Percentiles rank a stretch among this genome's conserved stretches.
Evolutionary conservation across 495 filamentous ascomycete genomes (phyloP).

Genomic region (Cetradonia linearis): DNA sequence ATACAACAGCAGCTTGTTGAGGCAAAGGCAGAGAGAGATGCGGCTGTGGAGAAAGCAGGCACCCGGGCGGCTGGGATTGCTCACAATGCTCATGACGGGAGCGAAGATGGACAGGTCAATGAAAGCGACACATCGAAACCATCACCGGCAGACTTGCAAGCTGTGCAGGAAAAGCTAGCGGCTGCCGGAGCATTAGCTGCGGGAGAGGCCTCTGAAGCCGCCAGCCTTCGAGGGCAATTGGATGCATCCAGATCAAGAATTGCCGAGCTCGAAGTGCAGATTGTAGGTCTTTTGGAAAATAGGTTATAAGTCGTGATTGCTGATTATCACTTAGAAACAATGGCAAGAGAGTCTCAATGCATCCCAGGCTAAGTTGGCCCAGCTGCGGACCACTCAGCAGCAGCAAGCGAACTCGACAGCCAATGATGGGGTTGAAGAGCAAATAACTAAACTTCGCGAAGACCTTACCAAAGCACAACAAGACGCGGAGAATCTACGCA

Average conservation of each 20-base stretch:
- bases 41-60: slow-evolving; percentile 31
- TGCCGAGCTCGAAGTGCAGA: slow-evolving; percentile 33
- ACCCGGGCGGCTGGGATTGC: slow-evolving; percentile 13
- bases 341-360: slow-evolving; percentile 25
- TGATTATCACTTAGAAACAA: slow-evolving; percentile 23
- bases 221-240: slow-evolving; percentile 20
- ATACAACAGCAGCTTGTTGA: slow-evolving; percentile 39
- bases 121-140: slow-evolving; percentile 30
- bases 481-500: slow-evolving; percentile 34
- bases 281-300: slow-evolving; percentile 6
- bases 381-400: slow-evolving; percentile 9
- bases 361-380: slow-evolving; percentile 20
- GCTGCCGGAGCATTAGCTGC: slow-evolving; percentile 40
- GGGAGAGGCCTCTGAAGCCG: slow-evolving; percentile 24
- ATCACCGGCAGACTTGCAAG: slow-evolving; percentile 32
- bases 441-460: slow-evolving; percentile 31
- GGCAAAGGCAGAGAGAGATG: slow-evolving; percentile 36
- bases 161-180: slow-evolving; percentile 38
- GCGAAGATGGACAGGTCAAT: slow-evolving; percentile 26
- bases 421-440: slow-evolving; percentile 21
- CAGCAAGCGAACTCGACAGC: slow-evolving; percentile 4
- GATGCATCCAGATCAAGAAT: slow-evolving; percentile 28
- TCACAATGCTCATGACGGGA: slow-evolving; percentile 15
- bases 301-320: background rate
- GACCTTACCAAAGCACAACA: slow-evolving; percentile 37